These are phyloP conservation scores for Paraphaeosphaeria minitans DNA, from an alignment of 2,329 filamentous ascomycete genomes.

Conservation along the genomic window DNA sequence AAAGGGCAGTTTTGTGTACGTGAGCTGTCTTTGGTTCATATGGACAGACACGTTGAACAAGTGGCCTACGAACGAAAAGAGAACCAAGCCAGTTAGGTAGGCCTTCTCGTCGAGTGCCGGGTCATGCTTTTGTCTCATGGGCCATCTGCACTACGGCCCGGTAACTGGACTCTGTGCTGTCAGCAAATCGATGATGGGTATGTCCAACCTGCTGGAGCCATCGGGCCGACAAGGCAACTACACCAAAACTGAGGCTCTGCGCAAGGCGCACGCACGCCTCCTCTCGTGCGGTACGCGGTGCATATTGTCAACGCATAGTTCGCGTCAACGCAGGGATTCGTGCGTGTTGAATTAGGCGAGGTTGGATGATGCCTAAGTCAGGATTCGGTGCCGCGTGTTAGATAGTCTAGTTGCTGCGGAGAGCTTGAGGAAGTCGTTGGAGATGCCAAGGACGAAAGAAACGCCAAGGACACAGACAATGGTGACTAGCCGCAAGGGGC, in stretches of 20 bases:
- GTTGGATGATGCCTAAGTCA: neutral
- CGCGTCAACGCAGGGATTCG: neutral
- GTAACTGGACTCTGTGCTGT: too few species aligned
- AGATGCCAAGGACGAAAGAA: constrained; percentile 1
- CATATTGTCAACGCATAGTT: neutral
- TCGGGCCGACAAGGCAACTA: neutral
- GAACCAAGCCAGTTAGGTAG: too few species aligned
- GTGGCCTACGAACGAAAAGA: too few species aligned
- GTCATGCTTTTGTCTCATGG: too few species aligned
- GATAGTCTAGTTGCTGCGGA: too few species aligned
- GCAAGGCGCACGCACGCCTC: neutral
- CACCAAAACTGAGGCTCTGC: constrained; percentile 4
- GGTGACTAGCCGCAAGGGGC: neutral
- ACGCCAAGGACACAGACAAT: too few species aligned
- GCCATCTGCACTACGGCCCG: too few species aligned
- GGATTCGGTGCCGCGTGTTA: neutral
- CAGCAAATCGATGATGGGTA: too few species aligned
- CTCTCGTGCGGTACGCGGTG: neutral
- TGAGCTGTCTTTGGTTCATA: too few species aligned
- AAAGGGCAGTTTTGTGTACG: too few species aligned
- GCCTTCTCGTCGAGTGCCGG: too few species aligned
- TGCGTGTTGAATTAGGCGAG: neutral
- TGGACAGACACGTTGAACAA: too few species aligned
- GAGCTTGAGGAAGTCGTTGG: neutral
- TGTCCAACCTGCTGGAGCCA: neutral